Percentiles rank a stretch among this genome's conserved stretches.
Evolutionary conservation across 1,284 basidiomycete species (phyloP).

Genomic region (Cryptococcus maquisensis): DNA sequence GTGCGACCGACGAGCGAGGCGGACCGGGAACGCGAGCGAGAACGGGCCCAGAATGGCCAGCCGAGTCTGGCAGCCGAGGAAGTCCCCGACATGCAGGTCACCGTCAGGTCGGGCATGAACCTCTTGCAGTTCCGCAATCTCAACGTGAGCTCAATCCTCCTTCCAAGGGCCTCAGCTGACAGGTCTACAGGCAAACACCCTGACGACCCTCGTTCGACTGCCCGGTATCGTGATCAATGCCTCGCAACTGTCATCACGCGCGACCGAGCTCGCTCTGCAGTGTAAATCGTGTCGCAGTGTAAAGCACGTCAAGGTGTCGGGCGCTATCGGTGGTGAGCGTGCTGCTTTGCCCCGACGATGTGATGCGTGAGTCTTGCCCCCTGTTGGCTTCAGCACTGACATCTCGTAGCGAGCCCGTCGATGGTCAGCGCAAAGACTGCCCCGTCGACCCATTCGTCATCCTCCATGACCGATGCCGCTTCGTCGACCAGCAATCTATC

Average conservation of each 20-base stretch:
- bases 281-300: conserved; percentile 84
- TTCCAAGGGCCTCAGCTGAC: conserved; percentile 6
- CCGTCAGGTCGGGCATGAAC: conserved; percentile 81
- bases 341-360: conserved; percentile 77
- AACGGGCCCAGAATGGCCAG: conserved; percentile 45
- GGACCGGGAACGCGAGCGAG: conserved; percentile 26
- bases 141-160: conserved; percentile 51
- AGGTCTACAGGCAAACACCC: conserved; percentile 65
- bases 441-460: conserved; percentile 95
- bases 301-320: conserved; percentile 74
- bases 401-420: conserved; percentile 43
- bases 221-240: conserved; percentile 98
- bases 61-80: conserved; percentile 58
- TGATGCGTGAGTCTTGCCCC: conserved; percentile 56
- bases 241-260: conserved; percentile 86
- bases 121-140: conserved; percentile 91
- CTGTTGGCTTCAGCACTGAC: background rate
- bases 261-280: conserved; percentile 85
- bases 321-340: conserved; percentile 79
- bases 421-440: conserved; percentile 84
- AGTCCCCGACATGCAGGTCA: conserved; percentile 84
- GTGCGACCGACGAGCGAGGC: conserved; percentile 62
- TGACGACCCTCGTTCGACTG: conserved; percentile 92
- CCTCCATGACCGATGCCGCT: conserved; percentile 88
- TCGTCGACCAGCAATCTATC: conserved; percentile 92